A percentile compares a stretch with the other conserved stretches of the same genome.
These are phyloP conservation scores for Straminergon stramineum DNA, from an alignment of 225 moss, liverwort and hornwort genomes.

Conservation along the genomic window DNA sequence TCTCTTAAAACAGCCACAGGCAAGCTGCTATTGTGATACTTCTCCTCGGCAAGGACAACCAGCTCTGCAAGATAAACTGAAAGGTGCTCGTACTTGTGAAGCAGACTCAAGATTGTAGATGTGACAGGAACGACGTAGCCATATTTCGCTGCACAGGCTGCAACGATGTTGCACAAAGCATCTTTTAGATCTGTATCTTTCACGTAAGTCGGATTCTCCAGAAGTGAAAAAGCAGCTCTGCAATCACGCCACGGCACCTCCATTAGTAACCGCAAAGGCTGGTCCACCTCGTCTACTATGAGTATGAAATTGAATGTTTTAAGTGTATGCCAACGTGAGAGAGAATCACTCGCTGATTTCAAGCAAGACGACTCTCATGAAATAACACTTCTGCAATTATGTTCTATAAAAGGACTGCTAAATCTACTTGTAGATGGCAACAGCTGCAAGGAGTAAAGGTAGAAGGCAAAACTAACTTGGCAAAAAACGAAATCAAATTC, in stretches of 20 bases:
- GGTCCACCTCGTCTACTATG: background rate
- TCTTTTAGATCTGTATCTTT: slow-evolving; percentile 72
- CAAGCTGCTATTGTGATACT: slow-evolving; percentile 58
- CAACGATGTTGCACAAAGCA: slow-evolving; percentile 55
- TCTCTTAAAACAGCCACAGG: slow-evolving; percentile 75
- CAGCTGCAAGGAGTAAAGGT: background rate
- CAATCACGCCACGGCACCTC: background rate
- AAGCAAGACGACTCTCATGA: background rate
- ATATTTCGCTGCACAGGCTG: slow-evolving; percentile 65
- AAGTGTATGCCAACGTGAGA: background rate
- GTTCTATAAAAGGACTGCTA: background rate
- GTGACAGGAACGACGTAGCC: slow-evolving; percentile 61
- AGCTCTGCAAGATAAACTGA: slow-evolving; percentile 73
- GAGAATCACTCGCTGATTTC: background rate
- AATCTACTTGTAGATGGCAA: background rate
- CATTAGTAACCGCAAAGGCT: slow-evolving; percentile 1
- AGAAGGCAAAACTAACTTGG: slow-evolving; percentile 52
- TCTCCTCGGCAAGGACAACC: slow-evolving; percentile 67
- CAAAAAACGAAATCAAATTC: slow-evolving; percentile 59
- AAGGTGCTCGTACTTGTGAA: slow-evolving; percentile 81
- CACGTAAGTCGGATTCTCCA: slow-evolving; percentile 60
- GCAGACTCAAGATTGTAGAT: slow-evolving; percentile 71
- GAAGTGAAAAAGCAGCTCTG: slow-evolving; percentile 75
- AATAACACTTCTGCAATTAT: background rate
- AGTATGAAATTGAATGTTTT: background rate